Evolutionary conservation across 352 stramenopile genomes (phyloP), one percentile per base, ranked within the genome.

Genomic region (Plasmopara halstedii): DNA sequence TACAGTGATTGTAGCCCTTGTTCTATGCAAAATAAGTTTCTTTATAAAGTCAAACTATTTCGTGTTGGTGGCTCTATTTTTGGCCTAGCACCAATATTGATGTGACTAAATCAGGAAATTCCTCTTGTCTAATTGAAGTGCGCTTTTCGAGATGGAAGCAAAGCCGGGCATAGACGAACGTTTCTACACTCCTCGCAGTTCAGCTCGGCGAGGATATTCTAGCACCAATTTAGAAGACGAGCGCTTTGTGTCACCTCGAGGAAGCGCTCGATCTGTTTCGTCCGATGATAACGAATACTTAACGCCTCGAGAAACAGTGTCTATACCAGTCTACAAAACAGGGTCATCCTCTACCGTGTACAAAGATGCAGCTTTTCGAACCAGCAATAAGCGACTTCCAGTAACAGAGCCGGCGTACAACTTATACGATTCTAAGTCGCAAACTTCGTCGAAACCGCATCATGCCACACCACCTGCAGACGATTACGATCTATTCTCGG

Each of bases 401-500:
- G 49, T 50, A 33, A 29, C 31, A 10, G 50, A 64, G 14, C 40
- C 39, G n/a, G 9, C 29, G 2, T 66, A 58, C 23, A 46, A 58
- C 41, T 27, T 25, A 35, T 42, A 31, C 25, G 60, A 85, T 4
- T 68, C 67, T 53, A 75, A 74, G 25, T 55, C 61, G 19, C 42
- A 60, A 26, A 54, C n/a, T 13, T 17, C 33, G 6, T 50, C 31
- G 40, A 40, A 47, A 37, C 33, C 58, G 29, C 44, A 62, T 26
- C 18, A 34, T 31, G 41, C 58, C 23, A 33, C 26, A 4, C 55
- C 58, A 38, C 58, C 54, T 4, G 46, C 55, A 31, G 46, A 67
- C 0, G 70, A 85, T 36, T 83, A 84, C 56, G 83, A 96, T 51
- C 68, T 95, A 18, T 96, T 96, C 56, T 95, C 80, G 14, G 78